These are phyloP conservation scores for Lentinula sp. DNA, from an alignment of 768 basidiomycete species.

Conservation along the genomic window DNA sequence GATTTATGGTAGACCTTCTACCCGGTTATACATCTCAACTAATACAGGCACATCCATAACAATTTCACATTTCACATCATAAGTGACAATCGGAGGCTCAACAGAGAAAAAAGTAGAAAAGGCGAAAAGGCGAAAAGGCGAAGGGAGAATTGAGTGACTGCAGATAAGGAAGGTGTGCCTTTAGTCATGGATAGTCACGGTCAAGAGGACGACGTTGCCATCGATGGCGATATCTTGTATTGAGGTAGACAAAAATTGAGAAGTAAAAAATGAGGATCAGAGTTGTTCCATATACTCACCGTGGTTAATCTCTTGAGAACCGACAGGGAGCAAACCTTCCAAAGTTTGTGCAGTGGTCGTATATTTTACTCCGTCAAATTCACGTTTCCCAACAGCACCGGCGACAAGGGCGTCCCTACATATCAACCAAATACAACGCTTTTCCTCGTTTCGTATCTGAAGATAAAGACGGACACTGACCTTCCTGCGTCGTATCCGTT, in stretches of 20 bases:
- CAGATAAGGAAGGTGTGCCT: too few relatives aligned
- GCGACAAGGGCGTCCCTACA: constrained; percentile 27
- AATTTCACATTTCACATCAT: too few relatives aligned
- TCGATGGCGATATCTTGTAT: constrained; percentile 39
- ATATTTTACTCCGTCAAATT: constrained; percentile 30
- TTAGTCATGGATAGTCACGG: constrained; percentile 27
- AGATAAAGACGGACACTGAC: not conserved
- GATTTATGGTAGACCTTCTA: too few relatives aligned
- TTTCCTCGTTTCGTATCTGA: not conserved
- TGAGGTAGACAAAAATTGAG: not conserved
- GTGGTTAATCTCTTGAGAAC: constrained; percentile 41
- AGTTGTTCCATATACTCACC: constrained; percentile 23
- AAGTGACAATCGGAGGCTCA: too few relatives aligned
- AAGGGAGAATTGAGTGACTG: too few relatives aligned
- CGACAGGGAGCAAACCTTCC: constrained; percentile 34
- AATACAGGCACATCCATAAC: too few relatives aligned
- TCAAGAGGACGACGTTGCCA: constrained; percentile 43
- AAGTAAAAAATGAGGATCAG: not conserved
- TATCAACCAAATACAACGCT: not conserved
- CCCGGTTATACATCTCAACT: too few relatives aligned
- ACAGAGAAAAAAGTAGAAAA: too few relatives aligned
- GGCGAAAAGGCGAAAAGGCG: too few relatives aligned
- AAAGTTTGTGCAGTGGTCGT: constrained; percentile 29
- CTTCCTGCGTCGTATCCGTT: constrained; percentile 55
- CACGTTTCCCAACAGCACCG: constrained; percentile 25